These are phyloP conservation scores for Sistotremastrum suecicum DNA, from an alignment of 768 basidiomycete species.

Conservation along the genomic window DNA sequence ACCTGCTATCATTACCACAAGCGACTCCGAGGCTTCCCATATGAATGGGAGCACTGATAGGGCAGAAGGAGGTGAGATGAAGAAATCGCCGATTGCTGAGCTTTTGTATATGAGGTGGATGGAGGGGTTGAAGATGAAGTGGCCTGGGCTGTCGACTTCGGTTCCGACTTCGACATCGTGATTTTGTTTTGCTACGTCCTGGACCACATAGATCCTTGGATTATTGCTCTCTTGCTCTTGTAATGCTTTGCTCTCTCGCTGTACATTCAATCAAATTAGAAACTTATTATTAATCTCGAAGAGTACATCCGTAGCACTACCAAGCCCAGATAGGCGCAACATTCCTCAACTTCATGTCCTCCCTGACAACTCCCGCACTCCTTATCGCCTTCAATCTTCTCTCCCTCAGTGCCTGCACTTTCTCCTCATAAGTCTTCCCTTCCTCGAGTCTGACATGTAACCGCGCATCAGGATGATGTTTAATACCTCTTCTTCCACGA, in stretches of 20 bases:
- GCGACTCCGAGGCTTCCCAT: too few relatives aligned
- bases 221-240: too few relatives aligned
- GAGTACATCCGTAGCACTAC: slow-evolving; percentile 25
- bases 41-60: slow-evolving; percentile 15
- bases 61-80: slow-evolving; percentile 27
- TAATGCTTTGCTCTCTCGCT: too few relatives aligned
- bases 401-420: slow-evolving; percentile 43
- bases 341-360: slow-evolving; percentile 68
- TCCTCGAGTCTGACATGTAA: slow-evolving; percentile 67
- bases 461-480: slow-evolving; percentile 60
- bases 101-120: slow-evolving; percentile 96
- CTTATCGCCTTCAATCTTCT: slow-evolving; percentile 65
- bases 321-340: slow-evolving; percentile 63
- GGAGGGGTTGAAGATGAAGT: slow-evolving; percentile 80
- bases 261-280: too few relatives aligned
- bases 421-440: slow-evolving; percentile 63
- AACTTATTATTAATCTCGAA: too few relatives aligned
- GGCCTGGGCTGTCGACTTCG: slow-evolving; percentile 31
- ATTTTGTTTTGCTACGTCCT: too few relatives aligned
- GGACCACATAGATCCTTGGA: too few relatives aligned
- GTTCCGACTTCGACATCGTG: too few relatives aligned
- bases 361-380: slow-evolving; percentile 65
- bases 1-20: too few relatives aligned
- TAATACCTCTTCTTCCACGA: slow-evolving; percentile 66
- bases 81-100: slow-evolving; percentile 86